Evolutionary conservation across 805 yeast species (phyloP).

Genomic region (Saccharomycopsis sp.): DNA sequence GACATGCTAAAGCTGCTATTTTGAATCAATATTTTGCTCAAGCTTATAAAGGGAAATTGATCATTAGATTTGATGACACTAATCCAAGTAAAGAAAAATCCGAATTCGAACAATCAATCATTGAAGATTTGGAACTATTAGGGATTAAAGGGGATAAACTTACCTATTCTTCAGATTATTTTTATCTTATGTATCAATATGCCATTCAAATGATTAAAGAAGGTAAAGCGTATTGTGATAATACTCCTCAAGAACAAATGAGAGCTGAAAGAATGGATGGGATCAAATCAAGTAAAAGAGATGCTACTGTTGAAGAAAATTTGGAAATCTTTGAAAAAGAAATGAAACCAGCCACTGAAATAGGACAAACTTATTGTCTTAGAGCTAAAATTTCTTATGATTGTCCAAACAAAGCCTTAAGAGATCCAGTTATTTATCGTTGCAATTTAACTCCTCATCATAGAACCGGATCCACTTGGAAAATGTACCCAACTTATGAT

Average conservation of each 20-base stretch:
- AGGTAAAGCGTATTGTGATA: slow-evolving; percentile 96
- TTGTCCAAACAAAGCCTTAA: slow-evolving; percentile 84
- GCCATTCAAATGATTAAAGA: slow-evolving; percentile 84
- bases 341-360: slow-evolving; percentile 91
- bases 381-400: slow-evolving; percentile 95
- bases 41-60: slow-evolving; percentile 90
- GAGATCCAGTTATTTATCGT: slow-evolving; percentile 98
- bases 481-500: slow-evolving; percentile 96
- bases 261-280: slow-evolving; percentile 99
- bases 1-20: slow-evolving; percentile 98
- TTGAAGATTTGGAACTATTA: slow-evolving; percentile 81
- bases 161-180: slow-evolving; percentile 90
- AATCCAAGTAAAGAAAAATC: slow-evolving; percentile 94
- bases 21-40: slow-evolving; percentile 95
- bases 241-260: slow-evolving; percentile 89
- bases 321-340: slow-evolving; percentile 76
- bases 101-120: slow-evolving; percentile 88
- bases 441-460: slow-evolving; percentile 97
- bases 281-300: slow-evolving; percentile 83
- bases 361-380: slow-evolving; percentile 82
- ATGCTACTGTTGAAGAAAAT: slow-evolving; percentile 88
- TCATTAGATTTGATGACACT: slow-evolving; percentile 96
- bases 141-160: slow-evolving; percentile 88
- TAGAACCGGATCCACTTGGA: slow-evolving; percentile 89
- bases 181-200: slow-evolving; percentile 79